A percentile compares a stretch with the other conserved stretches of the same genome.
These are phyloP conservation scores for Pseudovirgaria hyperparasitica DNA, from an alignment of 2,329 filamentous ascomycete genomes.

Conservation along the genomic window DNA sequence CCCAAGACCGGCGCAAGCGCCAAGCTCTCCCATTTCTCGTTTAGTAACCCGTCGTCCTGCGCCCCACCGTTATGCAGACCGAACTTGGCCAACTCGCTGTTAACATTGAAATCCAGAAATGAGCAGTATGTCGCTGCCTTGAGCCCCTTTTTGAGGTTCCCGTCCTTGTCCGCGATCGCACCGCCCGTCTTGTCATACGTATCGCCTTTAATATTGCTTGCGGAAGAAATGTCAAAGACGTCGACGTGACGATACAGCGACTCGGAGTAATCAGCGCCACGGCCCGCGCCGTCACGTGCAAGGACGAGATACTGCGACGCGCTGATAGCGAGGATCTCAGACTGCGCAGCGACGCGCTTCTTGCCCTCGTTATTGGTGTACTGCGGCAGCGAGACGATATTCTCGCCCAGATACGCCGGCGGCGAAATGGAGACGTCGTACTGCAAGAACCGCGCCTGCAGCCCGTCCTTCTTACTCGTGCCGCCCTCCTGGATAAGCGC, in stretches of 20 bases:
- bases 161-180: slow-evolving; percentile 36
- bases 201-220: slow-evolving; percentile 46
- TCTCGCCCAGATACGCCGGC: slow-evolving; percentile 45
- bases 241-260: slow-evolving; percentile 58
- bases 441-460: slow-evolving; percentile 48
- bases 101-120: slow-evolving; percentile 57
- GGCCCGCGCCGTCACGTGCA: slow-evolving; percentile 49
- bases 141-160: slow-evolving; percentile 41
- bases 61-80: slow-evolving; percentile 55
- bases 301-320: slow-evolving; percentile 54
- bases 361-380: slow-evolving; percentile 38
- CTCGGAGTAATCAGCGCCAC: slow-evolving; percentile 37
- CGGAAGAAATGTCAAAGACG: slow-evolving; percentile 49
- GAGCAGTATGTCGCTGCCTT: slow-evolving; percentile 48
- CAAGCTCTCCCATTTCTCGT: slow-evolving; percentile 68
- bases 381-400: slow-evolving; percentile 51
- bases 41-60: slow-evolving; percentile 46
- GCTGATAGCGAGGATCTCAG: slow-evolving; percentile 53
- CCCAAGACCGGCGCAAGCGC: slow-evolving; percentile 46
- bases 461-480: slow-evolving; percentile 38
- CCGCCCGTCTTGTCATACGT: slow-evolving; percentile 24
- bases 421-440: slow-evolving; percentile 44
- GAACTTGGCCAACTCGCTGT: slow-evolving; percentile 51
- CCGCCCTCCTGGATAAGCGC: slow-evolving; percentile 42
- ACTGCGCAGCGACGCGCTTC: slow-evolving; percentile 49